A percentile compares a stretch with the other conserved stretches of the same genome.
Conservation (phyloP, 2,329 filamentous ascomycete genomes). For the Pochonia chlamydosporia region DNA sequence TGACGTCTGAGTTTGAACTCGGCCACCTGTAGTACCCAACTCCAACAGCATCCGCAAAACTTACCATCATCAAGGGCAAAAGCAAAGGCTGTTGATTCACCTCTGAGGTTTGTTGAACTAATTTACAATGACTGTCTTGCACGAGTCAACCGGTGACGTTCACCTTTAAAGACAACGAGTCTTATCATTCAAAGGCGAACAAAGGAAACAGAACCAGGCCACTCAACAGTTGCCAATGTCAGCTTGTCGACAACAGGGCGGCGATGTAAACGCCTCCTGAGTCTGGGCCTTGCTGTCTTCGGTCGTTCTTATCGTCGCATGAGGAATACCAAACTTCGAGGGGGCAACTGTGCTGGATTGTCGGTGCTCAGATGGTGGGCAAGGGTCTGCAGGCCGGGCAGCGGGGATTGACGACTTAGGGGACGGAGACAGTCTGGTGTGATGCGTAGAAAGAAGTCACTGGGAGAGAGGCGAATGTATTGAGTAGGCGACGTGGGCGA, state of each 20-base stretch:
- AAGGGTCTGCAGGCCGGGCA: not conserved
- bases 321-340: constrained; percentile 2
- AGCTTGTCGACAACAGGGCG: constrained; percentile 16
- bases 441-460: not conserved
- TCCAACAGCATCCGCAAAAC: constrained; percentile 18
- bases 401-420: constrained; percentile 1
- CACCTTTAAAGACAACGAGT: not conserved
- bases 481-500: not conserved
- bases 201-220: constrained; percentile 18
- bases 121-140: constrained; percentile 18
- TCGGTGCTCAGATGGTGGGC: constrained; percentile 2
- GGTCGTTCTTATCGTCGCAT: constrained; percentile 27
- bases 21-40: not conserved
- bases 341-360: not conserved
- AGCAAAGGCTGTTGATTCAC: constrained; percentile 27
- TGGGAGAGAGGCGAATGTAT: not conserved
- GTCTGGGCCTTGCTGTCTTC: constrained; percentile 18
- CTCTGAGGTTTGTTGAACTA: constrained; percentile 25
- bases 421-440: constrained; percentile 3
- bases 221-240: constrained; percentile 14
- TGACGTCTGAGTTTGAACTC: no score
- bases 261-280: constrained; percentile 26
- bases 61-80: constrained; percentile 44
- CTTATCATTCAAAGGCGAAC: constrained; percentile 23
- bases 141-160: constrained; percentile 7